phyloP scores from a whole-genome alignment of 2,329 filamentous ascomycete species.

The Colletotrichum melonis region DNA sequence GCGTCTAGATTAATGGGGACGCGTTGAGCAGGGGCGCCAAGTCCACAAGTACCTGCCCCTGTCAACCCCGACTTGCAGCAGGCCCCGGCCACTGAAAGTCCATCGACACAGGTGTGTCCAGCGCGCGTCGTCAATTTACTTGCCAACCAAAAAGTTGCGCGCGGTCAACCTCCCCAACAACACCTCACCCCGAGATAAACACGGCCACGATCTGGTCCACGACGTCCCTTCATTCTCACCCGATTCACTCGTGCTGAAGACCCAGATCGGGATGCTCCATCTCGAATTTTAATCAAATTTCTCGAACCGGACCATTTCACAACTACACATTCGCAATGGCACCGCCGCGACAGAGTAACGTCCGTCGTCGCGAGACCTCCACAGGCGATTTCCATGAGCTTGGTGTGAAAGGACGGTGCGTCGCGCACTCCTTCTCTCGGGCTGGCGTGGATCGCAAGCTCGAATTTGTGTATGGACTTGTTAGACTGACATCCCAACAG shows the following conservation, averaged over 20 bases:
- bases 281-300: not conserved
- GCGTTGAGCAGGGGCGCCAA: slow-evolving; percentile 27
- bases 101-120: not conserved
- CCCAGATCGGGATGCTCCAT: not conserved
- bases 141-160: slow-evolving; percentile 30
- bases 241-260: not conserved
- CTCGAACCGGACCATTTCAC: not conserved
- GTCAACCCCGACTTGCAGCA: not conserved
- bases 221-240: not conserved
- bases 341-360: slow-evolving; percentile 30
- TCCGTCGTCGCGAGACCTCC: slow-evolving; percentile 46
- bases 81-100: slow-evolving; percentile 23
- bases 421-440: not conserved
- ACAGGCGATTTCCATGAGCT: slow-evolving; percentile 55
- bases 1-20: slow-evolving; percentile 37
- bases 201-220: not conserved
- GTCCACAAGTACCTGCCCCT: slow-evolving; percentile 12
- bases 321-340: slow-evolving; percentile 25
- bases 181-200: slow-evolving; percentile 8
- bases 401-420: slow-evolving; percentile 62
- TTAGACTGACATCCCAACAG: slow-evolving; percentile 56
- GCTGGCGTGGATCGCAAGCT: not conserved
- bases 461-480: not conserved
- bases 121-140: slow-evolving; percentile 11
- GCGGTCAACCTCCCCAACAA: slow-evolving; percentile 12